Evolutionary conservation across 148 eudicot species (phyloP), one percentile per base, ranked within the genome.

Genomic region (Pharnaceum exiguum): DNA sequence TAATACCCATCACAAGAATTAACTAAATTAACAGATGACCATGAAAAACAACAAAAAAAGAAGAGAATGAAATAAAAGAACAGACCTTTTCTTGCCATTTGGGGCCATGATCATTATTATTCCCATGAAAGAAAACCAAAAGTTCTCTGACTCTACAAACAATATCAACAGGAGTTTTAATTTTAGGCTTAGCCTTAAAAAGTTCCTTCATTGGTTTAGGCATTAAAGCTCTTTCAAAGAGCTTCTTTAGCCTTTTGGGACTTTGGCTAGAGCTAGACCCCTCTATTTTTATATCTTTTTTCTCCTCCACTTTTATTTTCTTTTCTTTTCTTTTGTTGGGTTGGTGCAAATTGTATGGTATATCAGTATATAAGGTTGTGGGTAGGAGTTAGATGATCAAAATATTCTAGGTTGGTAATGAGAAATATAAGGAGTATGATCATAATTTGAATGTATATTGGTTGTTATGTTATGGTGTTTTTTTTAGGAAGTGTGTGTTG

Each of bases 81-180:
- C 55, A 30, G 49, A 76, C 80, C 76, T 75, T 75, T 63, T 62
- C 70, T 22, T 36, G 44, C 43, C 53, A 64, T 44, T 63, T 60
- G 45, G 63, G 18, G 13, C 35, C 67, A 65, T 47, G 59, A 62
- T 53, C 62, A 59, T 7, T 21, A 64, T 11, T 23, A 2, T 39
- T 10, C 36, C 72, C 67, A 38, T 42, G 32, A 18, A 72, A 21
- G 36, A 10, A 39, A 44, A 53, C 11, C 39, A 76, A 60, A 23
- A 64, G 68, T 21, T 76, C 74, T 5, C 74, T 49, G 31, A 60
- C 54, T 12, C 67, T 63, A 23, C 71, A 64, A n/a, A 72, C 74
- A 8, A 60, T 39, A n/a, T 76, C 81, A 16, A 29, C 71, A 1
- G 77, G 80, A 46, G 71, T 72, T 61, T 48, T 59, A 57, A 67